Base-by-base conservation (phyloP, 164 flowering plant species). In the Brasenia schreberi region DNA sequence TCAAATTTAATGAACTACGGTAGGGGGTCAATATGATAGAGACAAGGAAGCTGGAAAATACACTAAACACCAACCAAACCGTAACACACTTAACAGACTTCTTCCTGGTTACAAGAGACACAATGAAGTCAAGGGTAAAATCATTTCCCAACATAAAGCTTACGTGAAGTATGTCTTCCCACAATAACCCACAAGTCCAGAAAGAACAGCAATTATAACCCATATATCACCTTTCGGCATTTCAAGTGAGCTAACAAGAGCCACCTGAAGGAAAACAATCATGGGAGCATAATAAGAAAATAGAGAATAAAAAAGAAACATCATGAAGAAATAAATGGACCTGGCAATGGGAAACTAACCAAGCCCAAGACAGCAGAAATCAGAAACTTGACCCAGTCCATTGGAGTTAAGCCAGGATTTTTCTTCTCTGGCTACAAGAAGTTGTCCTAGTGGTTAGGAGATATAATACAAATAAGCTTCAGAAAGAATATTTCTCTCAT, bases 141-240 rank as follows among this genome's bases (percentile, higher is more conserved):
- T 33, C 39, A 33, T 33, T 33, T 33, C 39, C 39, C 39, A 33
- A 9, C 16, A 49, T 9, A 14, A 49, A 49, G 83, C 77, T 82
- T 72, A 94, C 96, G 96, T 88, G 85, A 94, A 91, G 80, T 94
- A 94, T 75, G 84, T 87, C 80, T 94, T 94, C 3, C 93, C 99
- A 80, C 88, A 83, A 75, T 91, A 94, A 71, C 99, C 96, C 76
- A 85, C 65, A 69, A 94, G 78, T 52, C 87, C 84, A 59, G 96
- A 87, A 44, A 91, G 70, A 19, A 94, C 65, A 52, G 97, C 96
- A 74, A 85, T 69, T 19, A 85, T 77, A 69, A 94, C 96, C 92
- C 90, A 89, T 19, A 78, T 70, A 77, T 91, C 97, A 78, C 84
- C 87, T 68, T 81, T 79, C 52, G 90, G 92, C 83, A 75, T 82